Conservation (phyloP, 768 basidiomycete genomes). For the Tremella mesenterica region DNA sequence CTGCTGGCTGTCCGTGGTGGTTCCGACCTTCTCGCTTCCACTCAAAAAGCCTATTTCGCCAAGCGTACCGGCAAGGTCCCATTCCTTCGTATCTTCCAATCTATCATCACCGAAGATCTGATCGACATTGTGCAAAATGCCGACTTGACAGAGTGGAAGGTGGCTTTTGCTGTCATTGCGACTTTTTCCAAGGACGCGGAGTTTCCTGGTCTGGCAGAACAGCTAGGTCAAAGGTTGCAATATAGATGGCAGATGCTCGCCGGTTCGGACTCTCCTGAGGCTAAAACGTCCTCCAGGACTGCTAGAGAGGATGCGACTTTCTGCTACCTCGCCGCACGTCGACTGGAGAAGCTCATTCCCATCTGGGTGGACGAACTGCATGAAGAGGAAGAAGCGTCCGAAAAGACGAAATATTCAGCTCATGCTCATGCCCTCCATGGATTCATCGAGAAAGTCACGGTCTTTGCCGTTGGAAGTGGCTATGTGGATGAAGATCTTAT, state of each 20-base stretch:
- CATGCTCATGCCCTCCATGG: conserved; percentile 73
- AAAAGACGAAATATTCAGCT: conserved; percentile 44
- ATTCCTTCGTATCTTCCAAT: conserved; percentile 89
- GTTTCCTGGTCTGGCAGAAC: conserved; percentile 78
- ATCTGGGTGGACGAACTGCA: conserved; percentile 86
- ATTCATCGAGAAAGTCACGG: conserved; percentile 91
- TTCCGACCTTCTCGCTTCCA: conserved; percentile 70
- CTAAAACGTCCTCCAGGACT: conserved; percentile 42
- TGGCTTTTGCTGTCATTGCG: conserved; percentile 91
- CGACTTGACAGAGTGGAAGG: conserved; percentile 87
- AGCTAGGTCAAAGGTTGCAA: conserved; percentile 82
- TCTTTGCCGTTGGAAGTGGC: conserved; percentile 71
- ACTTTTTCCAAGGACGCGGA: conserved; percentile 82
- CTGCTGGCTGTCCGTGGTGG: conserved; percentile 87
- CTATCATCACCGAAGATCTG: conserved; percentile 83
- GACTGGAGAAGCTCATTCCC: conserved; percentile 73
- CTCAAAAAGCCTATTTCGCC: conserved; percentile 90
- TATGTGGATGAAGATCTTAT: conserved; percentile 53
- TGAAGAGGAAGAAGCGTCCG: conserved; percentile 63
- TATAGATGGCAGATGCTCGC: conserved; percentile 62
- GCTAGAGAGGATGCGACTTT: conserved; percentile 80
- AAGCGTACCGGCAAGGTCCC: conserved; percentile 64
- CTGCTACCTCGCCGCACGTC: conserved; percentile 84
- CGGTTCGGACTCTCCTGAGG: conserved; percentile 47
- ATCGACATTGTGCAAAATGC: conserved; percentile 93